Percentiles rank a stretch among this genome's conserved stretches.
phyloP scores from a whole-genome alignment of 768 basidiomycete genomes.

The Trametes punicea region DNA sequence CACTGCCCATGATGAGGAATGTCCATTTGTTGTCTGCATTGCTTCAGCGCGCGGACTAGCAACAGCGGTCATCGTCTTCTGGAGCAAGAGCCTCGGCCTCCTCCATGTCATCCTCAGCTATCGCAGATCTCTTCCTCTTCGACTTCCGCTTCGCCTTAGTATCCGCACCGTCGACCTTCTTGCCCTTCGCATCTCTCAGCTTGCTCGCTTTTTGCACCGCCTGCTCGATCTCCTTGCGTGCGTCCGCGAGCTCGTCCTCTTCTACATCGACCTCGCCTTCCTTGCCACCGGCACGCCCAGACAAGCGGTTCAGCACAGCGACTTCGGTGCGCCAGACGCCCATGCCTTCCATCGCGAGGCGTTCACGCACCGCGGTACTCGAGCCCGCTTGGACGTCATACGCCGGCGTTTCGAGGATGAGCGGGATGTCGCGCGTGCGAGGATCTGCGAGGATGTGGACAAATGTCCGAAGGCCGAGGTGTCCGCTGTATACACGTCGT shows the following conservation, averaged over 20 bases:
- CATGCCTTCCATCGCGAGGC: slow-evolving; percentile 31
- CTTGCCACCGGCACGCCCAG: slow-evolving; percentile 23
- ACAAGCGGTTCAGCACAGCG: slow-evolving; percentile 48
- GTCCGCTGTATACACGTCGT: slow-evolving; percentile 47
- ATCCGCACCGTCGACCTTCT: slow-evolving; percentile 12
- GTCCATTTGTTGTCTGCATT: too few relatives aligned
- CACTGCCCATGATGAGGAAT: too few relatives aligned
- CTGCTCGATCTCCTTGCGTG: slow-evolving; percentile 18
- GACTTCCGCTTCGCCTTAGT: not conserved
- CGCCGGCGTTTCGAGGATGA: slow-evolving; percentile 80
- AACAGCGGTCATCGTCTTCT: slow-evolving; percentile 5
- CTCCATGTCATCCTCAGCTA: slow-evolving; percentile 23
- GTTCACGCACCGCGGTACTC: not conserved
- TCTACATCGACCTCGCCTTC: not conserved
- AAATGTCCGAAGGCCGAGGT: slow-evolving; percentile 63
- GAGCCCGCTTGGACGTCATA: slow-evolving; percentile 41
- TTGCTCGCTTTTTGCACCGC: slow-evolving; percentile 17
- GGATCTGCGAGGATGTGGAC: slow-evolving; percentile 63
- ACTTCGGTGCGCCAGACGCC: slow-evolving; percentile 78
- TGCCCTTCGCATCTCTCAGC: slow-evolving; percentile 15
- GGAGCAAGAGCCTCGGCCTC: slow-evolving; percentile 9
- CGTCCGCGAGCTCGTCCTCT: slow-evolving; percentile 5
- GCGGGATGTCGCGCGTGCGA: slow-evolving; percentile 64
- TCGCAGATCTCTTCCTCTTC: slow-evolving; percentile 15
- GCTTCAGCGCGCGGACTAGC: not conserved